phyloP scores from a whole-genome alignment of 306 rosid species.

The Trichosanthes cucumerina region DNA sequence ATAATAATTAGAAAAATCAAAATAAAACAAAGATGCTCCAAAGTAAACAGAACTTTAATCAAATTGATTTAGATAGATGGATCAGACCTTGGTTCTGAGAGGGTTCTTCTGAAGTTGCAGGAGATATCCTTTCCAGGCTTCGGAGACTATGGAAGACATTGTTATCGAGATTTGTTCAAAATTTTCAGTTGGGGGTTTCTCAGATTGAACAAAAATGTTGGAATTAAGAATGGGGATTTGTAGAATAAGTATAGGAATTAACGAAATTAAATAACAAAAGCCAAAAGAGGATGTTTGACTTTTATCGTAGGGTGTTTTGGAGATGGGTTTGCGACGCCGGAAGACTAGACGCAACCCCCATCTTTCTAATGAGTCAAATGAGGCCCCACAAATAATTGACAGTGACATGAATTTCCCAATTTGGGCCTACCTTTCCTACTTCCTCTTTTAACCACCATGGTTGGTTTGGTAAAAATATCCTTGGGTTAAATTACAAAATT shows the following conservation, averaged over 20 bases:
- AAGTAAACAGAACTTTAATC: neutral
- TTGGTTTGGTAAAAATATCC: too few species aligned
- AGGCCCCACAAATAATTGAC: neutral
- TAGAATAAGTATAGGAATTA: neutral
- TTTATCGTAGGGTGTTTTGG: neutral
- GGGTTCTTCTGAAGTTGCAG: constrained; percentile 72
- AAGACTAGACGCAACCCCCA: neutral
- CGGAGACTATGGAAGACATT: constrained; percentile 66
- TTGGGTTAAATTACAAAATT: too few species aligned
- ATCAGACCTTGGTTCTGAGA: constrained; percentile 77
- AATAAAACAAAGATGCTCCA: neutral
- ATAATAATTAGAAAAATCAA: neutral
- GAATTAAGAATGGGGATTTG: neutral
- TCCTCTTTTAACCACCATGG: too few species aligned
- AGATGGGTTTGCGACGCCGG: neutral
- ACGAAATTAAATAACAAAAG: neutral
- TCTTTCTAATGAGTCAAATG: neutral
- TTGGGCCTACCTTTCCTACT: too few species aligned
- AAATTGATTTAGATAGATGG: neutral
- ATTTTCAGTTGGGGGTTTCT: constrained; percentile 6
- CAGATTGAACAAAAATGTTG: neutral
- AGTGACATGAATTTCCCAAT: too few species aligned
- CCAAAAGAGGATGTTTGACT: neutral
- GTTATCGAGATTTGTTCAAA: constrained; percentile 13
- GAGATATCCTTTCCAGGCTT: constrained; percentile 52